Conservation (phyloP, 1,284 basidiomycete species). For the Pholiota adiposa region DNA sequence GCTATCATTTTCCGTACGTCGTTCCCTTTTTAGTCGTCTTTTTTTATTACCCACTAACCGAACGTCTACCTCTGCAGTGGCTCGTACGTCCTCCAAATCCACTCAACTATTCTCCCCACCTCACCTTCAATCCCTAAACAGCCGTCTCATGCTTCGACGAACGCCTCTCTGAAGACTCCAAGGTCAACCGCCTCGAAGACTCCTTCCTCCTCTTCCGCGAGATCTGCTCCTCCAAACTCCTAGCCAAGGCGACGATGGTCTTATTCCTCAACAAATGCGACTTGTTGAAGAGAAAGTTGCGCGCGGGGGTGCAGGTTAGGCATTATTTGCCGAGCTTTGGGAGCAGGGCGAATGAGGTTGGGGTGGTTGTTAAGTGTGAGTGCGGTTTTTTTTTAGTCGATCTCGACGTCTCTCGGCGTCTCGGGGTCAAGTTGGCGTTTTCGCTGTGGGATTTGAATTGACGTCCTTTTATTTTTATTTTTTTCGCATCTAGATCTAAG, state of each 20-base stretch:
- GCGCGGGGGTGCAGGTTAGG: constrained; percentile 55
- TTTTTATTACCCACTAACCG: too few species aligned
- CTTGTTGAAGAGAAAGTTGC: constrained; percentile 60
- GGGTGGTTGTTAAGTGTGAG: constrained; percentile 50
- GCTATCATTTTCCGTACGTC: constrained; percentile 65
- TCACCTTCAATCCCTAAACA: constrained; percentile 19
- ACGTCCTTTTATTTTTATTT: too few species aligned
- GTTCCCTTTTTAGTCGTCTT: constrained; percentile 1
- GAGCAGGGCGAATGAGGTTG: constrained; percentile 57
- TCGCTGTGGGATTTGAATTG: too few species aligned
- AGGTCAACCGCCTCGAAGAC: constrained; percentile 68
- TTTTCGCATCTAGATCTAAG: constrained; percentile 35
- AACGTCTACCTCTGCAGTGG: constrained; percentile 29
- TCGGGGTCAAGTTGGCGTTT: too few species aligned
- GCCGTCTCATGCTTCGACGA: constrained; percentile 72
- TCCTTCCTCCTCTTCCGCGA: constrained; percentile 67
- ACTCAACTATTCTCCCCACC: background rate
- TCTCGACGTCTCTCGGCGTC: too few species aligned
- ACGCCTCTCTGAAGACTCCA: constrained; percentile 59
- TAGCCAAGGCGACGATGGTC: constrained; percentile 59
- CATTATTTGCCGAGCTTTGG: constrained; percentile 64
- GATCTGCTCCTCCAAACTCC: constrained; percentile 57
- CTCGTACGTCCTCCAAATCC: constrained; percentile 30
- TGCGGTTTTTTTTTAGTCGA: background rate
- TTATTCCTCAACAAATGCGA: constrained; percentile 74